These are phyloP conservation scores for Curvularia hawaiiensis DNA, from an alignment of 2,329 filamentous ascomycete species.

Conservation along the genomic window DNA sequence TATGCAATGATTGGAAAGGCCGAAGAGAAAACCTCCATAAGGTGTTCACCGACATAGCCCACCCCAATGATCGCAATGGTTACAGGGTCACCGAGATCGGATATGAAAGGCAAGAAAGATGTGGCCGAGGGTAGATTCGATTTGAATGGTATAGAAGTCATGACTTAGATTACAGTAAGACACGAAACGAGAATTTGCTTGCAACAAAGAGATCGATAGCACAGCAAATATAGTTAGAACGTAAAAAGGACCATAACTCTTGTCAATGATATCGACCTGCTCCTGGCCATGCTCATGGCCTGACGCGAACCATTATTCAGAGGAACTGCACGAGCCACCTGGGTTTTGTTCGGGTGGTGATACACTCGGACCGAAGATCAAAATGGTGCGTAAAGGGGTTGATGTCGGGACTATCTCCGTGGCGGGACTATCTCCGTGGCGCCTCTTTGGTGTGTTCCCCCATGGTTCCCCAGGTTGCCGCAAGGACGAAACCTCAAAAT, in stretches of 20 bases:
- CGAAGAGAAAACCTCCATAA: slow-evolving; percentile 52
- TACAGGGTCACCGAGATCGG: neutral
- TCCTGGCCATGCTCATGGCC: neutral
- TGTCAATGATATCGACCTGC: neutral
- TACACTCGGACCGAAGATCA: neutral
- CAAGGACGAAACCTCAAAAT: neutral
- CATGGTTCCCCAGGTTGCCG: neutral
- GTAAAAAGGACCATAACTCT: neutral
- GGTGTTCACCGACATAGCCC: slow-evolving; percentile 59
- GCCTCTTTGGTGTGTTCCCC: neutral
- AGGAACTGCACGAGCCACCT: neutral
- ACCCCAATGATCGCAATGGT: slow-evolving; percentile 56
- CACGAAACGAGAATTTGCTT: neutral
- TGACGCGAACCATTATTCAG: neutral
- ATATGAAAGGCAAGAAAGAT: neutral
- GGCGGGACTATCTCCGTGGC: neutral
- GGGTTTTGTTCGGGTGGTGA: neutral
- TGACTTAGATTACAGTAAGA: neutral
- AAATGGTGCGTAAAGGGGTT: neutral
- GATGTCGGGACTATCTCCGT: neutral
- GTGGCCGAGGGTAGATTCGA: neutral
- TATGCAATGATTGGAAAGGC: slow-evolving; percentile 52
- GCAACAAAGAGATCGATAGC: neutral
- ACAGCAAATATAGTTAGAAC: neutral
- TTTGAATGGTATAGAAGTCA: neutral